Base-by-base conservation (phyloP, 495 filamentous ascomycete genomes). In the Penicillium fimorum region DNA sequence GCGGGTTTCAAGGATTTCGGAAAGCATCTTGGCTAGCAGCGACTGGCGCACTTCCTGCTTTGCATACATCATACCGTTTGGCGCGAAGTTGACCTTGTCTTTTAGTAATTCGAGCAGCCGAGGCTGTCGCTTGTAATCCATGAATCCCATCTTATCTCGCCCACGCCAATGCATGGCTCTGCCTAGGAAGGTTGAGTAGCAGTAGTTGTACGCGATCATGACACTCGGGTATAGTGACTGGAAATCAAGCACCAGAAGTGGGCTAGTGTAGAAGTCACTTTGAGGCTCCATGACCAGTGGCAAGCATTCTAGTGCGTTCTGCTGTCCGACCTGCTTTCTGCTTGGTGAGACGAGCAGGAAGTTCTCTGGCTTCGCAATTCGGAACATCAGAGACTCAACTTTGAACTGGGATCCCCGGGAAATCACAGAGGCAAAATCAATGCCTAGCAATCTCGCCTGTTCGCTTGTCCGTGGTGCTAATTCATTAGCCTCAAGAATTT, bases 131-230 rank as follows among this genome's bases (percentile, higher is more conserved):
- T 85, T 74, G 72, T 92, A 96, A 53, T 96, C 86, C 38, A 83
- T 80, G 63, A 98, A 96, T 0, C 94, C 94, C 87, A 98, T 89
- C 72, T 98, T 98, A 73, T 94, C 92, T 46, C 83, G 84, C 15
- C 92, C 92, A 25, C 90, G 83, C 94, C 93, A 96, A 62, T 81
- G 82, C 22, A 85, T 81, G 30, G 93, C 84, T 46, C 94, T 84
- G 3, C 94, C 94, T 8, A 98, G 82, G 59, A 91, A 98, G 0
- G 94, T 98, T 0, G 94, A 97, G 70, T 98, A 98, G 75, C 94
- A 98, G 72, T 97, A 96, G 67, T 98, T 98, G 73, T 98, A 97
- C 0, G 94, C 94, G 62, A 98, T 97, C 92, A 98, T 97, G 46
- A 97, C 86, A 65, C 91, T 96, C 3, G 94, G 94, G 65, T 98